Evolutionary conservation across 2,329 filamentous ascomycete species (phyloP), one percentile per base, ranked within the genome.

Genomic region (Rhynchosporium graminicola): DNA sequence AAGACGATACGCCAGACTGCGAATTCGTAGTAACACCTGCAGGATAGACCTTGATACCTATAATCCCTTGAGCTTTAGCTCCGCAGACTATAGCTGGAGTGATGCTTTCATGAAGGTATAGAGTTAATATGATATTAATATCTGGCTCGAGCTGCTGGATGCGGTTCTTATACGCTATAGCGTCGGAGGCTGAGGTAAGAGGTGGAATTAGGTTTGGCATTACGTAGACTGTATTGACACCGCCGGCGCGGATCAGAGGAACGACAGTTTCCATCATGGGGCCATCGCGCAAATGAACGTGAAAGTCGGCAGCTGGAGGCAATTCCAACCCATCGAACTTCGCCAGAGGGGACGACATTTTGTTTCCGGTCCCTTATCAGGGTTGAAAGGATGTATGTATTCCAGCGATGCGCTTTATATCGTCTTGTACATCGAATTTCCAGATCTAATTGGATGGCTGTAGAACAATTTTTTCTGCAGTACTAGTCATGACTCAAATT

Each of bases 121-220:
- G 80, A 1, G 89, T 88, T 88, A 92, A 91, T 63, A 92, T 82
- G 71, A 85, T 92, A 63, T 82, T 83, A 63, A 91, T 84, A 57
- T 81, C 79, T 2, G 84, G 81, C 57, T 87, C 84, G 64, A 89
- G 77, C 48, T 82, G 80, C 68, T 83, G 78, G 15, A 92, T 79
- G 51, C 82, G 80, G 31, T 79, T 74, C 74, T 87, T 82, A 76
- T 92, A 92, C 47, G 85, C 84, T 28, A 91, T 77, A 9, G 87
- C 89, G 74, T 85, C 79, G 52, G 78, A 77, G 48, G 87, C 83
- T 26, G 81, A 85, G 13, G 83, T 87, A 60, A 88, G 77, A 15
- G 87, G 84, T 10, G 87, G 87, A 1, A 85, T 79, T 47, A 89
- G 79, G 72, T 89, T 89, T 33, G 87, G 87, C 85, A 69, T 67